These are phyloP conservation scores for Apocynum venetum DNA, from an alignment of 257 asterid species.

Conservation along the genomic window DNA sequence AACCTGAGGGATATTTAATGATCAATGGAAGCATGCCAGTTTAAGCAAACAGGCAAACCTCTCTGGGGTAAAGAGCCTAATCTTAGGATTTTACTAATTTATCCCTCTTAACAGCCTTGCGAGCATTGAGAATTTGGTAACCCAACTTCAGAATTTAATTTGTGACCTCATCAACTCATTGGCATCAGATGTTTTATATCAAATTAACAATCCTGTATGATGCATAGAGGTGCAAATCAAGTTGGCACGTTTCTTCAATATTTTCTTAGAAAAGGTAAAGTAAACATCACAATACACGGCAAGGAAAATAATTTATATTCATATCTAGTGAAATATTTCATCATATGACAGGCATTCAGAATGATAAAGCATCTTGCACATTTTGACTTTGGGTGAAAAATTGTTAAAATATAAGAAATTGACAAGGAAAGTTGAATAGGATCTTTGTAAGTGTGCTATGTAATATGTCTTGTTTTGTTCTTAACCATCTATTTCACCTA, in stretches of 20 bases:
- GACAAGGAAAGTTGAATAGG: background rate
- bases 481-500: background rate
- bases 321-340: background rate
- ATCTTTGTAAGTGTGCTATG: background rate
- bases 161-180: background rate
- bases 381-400: background rate
- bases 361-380: background rate
- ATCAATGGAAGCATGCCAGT: slow-evolving; percentile 2
- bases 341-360: background rate
- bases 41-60: background rate
- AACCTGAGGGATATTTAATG: background rate
- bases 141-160: background rate
- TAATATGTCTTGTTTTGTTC: background rate
- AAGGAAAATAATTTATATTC: background rate
- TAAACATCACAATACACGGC: background rate
- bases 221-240: background rate
- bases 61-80: background rate
- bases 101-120: background rate
- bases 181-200: background rate
- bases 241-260: background rate
- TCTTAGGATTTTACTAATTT: background rate
- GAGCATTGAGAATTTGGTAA: background rate
- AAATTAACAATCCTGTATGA: background rate
- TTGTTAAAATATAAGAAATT: background rate
- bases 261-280: background rate